Conservation (phyloP, 2,329 filamentous ascomycete species). For the Colletotrichum sp. region DNA sequence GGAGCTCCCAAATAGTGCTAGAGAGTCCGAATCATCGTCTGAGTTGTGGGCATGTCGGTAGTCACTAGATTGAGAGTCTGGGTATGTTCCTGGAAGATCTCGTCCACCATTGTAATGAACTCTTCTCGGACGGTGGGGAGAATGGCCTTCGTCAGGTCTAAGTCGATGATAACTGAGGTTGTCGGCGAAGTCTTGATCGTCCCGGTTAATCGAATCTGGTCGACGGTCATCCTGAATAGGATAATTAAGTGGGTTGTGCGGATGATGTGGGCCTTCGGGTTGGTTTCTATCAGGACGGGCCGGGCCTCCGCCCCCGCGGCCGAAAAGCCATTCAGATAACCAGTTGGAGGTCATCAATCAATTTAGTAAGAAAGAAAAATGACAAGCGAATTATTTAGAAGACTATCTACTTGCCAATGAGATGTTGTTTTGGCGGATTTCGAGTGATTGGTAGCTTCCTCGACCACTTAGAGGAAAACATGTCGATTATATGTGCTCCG, state of each 20-base stretch:
- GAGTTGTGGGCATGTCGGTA: not conserved
- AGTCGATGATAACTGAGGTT: not conserved
- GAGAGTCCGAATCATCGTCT: not conserved
- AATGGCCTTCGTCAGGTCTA: not conserved
- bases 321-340: not conserved
- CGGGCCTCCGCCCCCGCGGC: not conserved
- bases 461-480: not conserved
- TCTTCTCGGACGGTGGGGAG: not conserved
- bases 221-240: not conserved
- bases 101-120: not conserved
- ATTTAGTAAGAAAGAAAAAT: not conserved
- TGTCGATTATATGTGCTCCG: not conserved
- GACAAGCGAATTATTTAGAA: rapidly evolving
- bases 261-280: not conserved
- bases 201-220: not conserved
- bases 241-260: not conserved
- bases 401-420: not conserved
- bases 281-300: not conserved
- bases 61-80: not conserved
- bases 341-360: not conserved
- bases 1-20: not conserved
- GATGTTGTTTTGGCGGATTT: not conserved
- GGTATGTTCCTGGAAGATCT: not conserved
- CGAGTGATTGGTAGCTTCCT: not conserved
- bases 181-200: not conserved